A percentile compares a stretch with the other conserved stretches of the same genome.
Conservation (phyloP, 495 filamentous ascomycete genomes). For the Daldinia childiae region DNA sequence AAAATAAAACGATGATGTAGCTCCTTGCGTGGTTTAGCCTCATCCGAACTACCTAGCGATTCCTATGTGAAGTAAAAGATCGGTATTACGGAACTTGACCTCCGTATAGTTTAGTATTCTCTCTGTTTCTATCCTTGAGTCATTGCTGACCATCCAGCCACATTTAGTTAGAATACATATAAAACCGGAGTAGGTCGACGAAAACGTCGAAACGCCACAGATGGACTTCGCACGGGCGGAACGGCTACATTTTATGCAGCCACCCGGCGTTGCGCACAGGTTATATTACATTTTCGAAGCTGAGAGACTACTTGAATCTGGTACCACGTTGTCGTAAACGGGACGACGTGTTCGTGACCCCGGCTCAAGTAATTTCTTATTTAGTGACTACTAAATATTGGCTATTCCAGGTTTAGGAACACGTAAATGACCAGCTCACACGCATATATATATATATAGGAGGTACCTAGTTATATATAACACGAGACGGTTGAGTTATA, state of each 20-base stretch:
- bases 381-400: no score
- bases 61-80: not conserved
- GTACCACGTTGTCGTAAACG: not conserved
- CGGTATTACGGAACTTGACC: constrained; percentile 22
- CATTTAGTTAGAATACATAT: not conserved
- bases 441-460: not conserved
- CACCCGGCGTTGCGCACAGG: not conserved
- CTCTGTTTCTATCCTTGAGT: not conserved
- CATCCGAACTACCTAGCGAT: not conserved
- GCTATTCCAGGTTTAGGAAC: not conserved
- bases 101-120: constrained; percentile 10
- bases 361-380: not conserved
- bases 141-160: constrained; percentile 27
- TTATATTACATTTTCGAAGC: not conserved
- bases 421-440: not conserved
- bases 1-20: constrained; percentile 28
- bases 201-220: constrained; percentile 1
- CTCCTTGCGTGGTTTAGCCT: constrained; percentile 11
- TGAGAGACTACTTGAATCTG: not conserved
- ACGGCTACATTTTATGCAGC: not conserved
- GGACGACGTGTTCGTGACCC: not conserved
- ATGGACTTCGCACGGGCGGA: not conserved
- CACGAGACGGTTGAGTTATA: not conserved
- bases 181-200: not conserved
- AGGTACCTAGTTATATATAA: not conserved